Conservation (phyloP, 2,329 filamentous ascomycete species). For the Xylariaceae sp. region DNA sequence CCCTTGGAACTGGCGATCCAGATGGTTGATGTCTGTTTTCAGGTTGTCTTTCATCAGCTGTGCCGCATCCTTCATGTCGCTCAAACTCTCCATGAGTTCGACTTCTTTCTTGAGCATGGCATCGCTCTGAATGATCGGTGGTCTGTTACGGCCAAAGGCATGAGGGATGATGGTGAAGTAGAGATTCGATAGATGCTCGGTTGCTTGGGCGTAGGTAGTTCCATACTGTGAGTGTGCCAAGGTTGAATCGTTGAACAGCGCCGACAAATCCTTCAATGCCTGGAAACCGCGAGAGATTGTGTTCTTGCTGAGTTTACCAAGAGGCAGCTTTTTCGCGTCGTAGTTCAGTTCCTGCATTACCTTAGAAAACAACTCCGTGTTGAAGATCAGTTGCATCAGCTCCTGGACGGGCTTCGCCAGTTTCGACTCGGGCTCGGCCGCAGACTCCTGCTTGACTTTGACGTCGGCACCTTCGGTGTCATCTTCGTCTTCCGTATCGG, state of each 20-base stretch:
- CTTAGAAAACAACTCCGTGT: slow-evolving; percentile 63
- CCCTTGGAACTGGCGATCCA: slow-evolving; percentile 68
- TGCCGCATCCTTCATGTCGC: slow-evolving; percentile 78
- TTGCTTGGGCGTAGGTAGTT: slow-evolving; percentile 37
- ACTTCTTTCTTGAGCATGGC: slow-evolving; percentile 66
- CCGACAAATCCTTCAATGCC: slow-evolving; percentile 68
- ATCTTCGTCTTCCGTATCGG: slow-evolving; percentile 46
- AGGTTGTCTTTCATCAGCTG: slow-evolving; percentile 67
- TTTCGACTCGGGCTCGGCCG: slow-evolving; percentile 26
- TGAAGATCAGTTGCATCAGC: slow-evolving; percentile 79
- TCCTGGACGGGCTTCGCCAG: slow-evolving; percentile 50
- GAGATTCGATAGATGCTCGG: slow-evolving; percentile 64
- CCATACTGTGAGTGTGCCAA: slow-evolving; percentile 43
- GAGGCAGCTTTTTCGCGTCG: slow-evolving; percentile 68
- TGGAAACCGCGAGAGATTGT: slow-evolving; percentile 73
- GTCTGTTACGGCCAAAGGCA: slow-evolving; percentile 62
- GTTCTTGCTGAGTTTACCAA: slow-evolving; percentile 76
- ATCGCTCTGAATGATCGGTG: slow-evolving; percentile 59
- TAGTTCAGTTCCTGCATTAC: slow-evolving; percentile 65
- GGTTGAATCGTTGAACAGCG: slow-evolving; percentile 52
- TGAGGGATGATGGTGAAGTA: slow-evolving; percentile 84
- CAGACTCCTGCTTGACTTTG: slow-evolving; percentile 24
- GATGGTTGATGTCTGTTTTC: slow-evolving; percentile 50
- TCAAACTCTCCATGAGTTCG: slow-evolving; percentile 72
- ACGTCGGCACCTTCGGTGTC: slow-evolving; percentile 22